Evolutionary conservation across 2,329 filamentous ascomycete genomes (phyloP).

Genomic region (Ophiostoma quercus): DNA sequence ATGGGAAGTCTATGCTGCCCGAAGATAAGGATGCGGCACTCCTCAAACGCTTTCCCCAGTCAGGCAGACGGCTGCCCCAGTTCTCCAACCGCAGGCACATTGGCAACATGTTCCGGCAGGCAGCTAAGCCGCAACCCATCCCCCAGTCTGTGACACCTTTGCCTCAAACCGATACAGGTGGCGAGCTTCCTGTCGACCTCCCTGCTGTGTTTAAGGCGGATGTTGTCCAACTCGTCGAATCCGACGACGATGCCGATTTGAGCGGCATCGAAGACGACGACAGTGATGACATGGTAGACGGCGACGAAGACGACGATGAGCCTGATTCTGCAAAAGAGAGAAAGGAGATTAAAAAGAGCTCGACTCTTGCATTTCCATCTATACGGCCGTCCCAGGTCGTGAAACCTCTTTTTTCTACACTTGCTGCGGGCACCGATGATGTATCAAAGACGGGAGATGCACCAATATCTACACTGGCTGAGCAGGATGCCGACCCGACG

Average conservation of each 20-base stretch:
- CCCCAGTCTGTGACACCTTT: background rate
- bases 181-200: background rate
- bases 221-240: slow-evolving; percentile 11
- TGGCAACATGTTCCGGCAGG: slow-evolving; percentile 73
- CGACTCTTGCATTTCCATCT: background rate
- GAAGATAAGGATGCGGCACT: slow-evolving; percentile 13
- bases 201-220: slow-evolving; percentile 22
- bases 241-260: slow-evolving; percentile 13
- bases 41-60: slow-evolving; percentile 57
- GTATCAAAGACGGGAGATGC: background rate
- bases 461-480: background rate
- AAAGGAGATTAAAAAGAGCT: background rate
- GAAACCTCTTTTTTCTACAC: background rate
- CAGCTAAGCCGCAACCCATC: background rate
- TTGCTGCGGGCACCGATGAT: background rate
- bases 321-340: background rate
- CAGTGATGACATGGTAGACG: background rate
- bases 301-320: slow-evolving; percentile 7
- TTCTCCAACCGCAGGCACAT: slow-evolving; percentile 82
- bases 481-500: background rate
- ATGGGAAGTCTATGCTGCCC: slow-evolving; percentile 41
- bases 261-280: slow-evolving; percentile 18
- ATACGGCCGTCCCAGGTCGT: background rate
- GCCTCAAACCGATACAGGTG: background rate
- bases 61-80: slow-evolving; percentile 78